Percentiles rank a stretch among this genome's conserved stretches.
Conservation (phyloP, 257 asterid genomes). For the Cordia subcordata region DNA sequence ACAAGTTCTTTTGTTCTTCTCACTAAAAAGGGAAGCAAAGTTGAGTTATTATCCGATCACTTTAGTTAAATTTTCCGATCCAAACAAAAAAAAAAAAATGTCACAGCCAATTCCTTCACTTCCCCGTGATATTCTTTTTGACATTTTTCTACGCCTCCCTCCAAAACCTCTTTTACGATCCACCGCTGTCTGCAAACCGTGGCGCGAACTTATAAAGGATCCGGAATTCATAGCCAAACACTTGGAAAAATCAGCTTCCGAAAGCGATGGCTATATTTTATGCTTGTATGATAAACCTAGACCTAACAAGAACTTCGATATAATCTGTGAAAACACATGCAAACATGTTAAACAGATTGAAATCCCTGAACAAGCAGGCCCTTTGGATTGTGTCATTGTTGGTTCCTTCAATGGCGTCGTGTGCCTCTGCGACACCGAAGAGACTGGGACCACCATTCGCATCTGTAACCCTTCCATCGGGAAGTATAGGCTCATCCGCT, state of each 20-base stretch:
- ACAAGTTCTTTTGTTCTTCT: too few relatives aligned
- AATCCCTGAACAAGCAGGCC: background rate
- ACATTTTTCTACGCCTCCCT: conserved; percentile 7
- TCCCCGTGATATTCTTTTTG: conserved; percentile 4
- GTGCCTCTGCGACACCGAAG: conserved; percentile 1
- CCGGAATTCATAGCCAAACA: conserved; percentile 2
- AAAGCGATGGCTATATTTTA: conserved; percentile 13
- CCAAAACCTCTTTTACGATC: conserved; percentile 3
- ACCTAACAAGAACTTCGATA: background rate
- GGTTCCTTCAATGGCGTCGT: conserved; percentile 19
- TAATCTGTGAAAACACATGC: background rate
- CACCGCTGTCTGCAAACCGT: conserved; percentile 1
- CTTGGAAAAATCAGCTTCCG: background rate
- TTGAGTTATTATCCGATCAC: too few relatives aligned
- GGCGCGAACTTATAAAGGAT: conserved; percentile 9
- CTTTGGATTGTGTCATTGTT: background rate
- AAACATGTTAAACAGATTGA: background rate
- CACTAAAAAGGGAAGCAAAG: too few relatives aligned
- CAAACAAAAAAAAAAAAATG: too few relatives aligned
- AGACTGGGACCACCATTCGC: background rate
- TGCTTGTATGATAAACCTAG: background rate
- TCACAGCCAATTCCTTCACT: background rate
- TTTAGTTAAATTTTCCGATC: too few relatives aligned
- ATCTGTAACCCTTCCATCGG: conserved; percentile 18
- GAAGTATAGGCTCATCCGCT: background rate